Evolutionary conservation across 345 rosid genomes (phyloP), one percentile per base, ranked within the genome.

Genomic region (sweet orange (Citrus sinensis)): DNA sequence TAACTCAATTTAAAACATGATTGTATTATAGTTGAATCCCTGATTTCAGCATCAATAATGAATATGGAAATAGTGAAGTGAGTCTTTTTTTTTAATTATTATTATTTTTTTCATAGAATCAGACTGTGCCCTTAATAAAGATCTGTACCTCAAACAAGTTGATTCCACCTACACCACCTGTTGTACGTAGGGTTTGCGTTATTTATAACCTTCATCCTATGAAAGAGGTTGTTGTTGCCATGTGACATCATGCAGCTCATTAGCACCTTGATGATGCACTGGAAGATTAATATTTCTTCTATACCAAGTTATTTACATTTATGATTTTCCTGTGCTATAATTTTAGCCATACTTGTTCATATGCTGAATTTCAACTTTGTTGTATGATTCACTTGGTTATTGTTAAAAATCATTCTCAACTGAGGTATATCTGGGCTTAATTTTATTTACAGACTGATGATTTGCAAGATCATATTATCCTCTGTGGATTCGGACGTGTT

Each of bases 401-500:
- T 42, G 16, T 78, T 34, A 25, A 62, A 39, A 32, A 35, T 56
- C 8, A 9, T 55, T 42, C 70, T 61, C 67, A 20, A 32, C 56
- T 74, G 56, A 68, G 63, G 58, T 66, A 80, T 81, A 74, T 72
- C 22, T 74, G 79, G 70, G 54, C 40, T 73, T 80, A 71, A 29
- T 72, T 81, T 73, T 83, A 67, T 80, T 77, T 89, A 59, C 91
- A 95, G 99, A 95, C 99, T 0, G 99, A 95, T 89, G 99, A 95
- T 88, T 88, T 95, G 87, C 99, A 93, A 85, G 99, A 85, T 85
- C 99, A 95, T 82, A 95, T 95, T 67, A 93, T 95, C 76, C 85
- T 95, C 32, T 95, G 99, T 79, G 99, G 99, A 82, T 95, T 93
- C 83, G 97, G 98, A 78, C 98, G 99, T 75, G 94, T 91, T 82